Percentiles rank a stretch among this genome's conserved stretches.
These are phyloP conservation scores for Pistacia vera DNA, from an alignment of 345 rosid genomes.

Conservation along the genomic window DNA sequence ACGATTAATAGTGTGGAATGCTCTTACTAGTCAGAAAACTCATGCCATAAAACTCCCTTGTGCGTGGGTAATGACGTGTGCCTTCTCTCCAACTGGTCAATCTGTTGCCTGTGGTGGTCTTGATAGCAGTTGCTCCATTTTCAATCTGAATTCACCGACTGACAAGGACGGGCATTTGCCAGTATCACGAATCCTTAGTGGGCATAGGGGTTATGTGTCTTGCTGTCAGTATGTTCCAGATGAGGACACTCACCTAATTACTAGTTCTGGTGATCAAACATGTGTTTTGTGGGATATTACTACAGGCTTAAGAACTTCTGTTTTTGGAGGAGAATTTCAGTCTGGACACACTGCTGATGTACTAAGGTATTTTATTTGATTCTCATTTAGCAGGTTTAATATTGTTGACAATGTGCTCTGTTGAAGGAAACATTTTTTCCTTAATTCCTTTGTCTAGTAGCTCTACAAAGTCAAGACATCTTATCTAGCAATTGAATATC, in stretches of 20 bases:
- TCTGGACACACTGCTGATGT: constrained; percentile 98
- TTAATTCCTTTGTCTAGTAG: background rate
- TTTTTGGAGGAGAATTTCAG: constrained; percentile 97
- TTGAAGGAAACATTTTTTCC: background rate
- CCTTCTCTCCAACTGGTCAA: constrained; percentile 92
- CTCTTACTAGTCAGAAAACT: constrained; percentile 94
- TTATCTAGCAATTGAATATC: background rate
- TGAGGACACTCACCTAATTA: constrained; percentile 82
- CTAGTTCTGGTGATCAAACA: constrained; percentile 91
- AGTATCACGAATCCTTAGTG: constrained; percentile 77
- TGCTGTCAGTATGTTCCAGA: constrained; percentile 94
- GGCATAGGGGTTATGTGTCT: constrained; percentile 94
- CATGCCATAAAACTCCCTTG: constrained; percentile 96
- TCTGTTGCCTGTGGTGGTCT: constrained; percentile 98
- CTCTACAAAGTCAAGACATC: background rate
- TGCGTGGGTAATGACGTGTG: constrained; percentile 99
- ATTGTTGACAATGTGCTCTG: background rate
- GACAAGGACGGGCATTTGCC: constrained; percentile 85
- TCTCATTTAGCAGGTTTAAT: constrained; percentile 11
- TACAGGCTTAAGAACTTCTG: constrained; percentile 92
- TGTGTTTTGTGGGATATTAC: constrained; percentile 95
- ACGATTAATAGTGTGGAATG: constrained; percentile 93
- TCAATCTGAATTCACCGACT: constrained; percentile 79
- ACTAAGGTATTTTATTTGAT: constrained; percentile 51
- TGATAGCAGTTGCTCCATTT: constrained; percentile 90